Base-by-base conservation (phyloP, 2,329 filamentous ascomycete genomes). In the Tothia fuscella region DNA sequence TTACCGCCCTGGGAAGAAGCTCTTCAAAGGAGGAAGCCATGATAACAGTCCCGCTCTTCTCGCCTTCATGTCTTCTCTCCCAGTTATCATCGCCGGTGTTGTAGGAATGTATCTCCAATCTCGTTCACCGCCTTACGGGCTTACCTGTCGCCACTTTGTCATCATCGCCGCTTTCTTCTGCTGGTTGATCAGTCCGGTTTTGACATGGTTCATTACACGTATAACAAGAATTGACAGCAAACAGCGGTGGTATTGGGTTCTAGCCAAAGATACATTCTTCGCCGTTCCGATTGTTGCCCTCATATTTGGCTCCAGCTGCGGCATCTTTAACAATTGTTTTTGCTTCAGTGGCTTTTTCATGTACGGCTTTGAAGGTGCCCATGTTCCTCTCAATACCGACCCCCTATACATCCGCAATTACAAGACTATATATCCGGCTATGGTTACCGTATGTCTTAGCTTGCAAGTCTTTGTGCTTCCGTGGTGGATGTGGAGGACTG, bases 61-160 rank as follows among this genome's bases (percentile, higher is more conserved):
- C 26, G 9, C 14, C 14, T 9, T 29, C 26, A 29, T 29, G 9
- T 9, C 26, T 9, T 9, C 26, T 9, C 26, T 29, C 9, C 26
- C 26, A 29, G 9, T 29, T 9, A 14, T 29, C 26, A 9, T 47
- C 9, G 42, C 44, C 16, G n/a, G n/a, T n/a, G n/a, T n/a, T n/a
- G n/a, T n/a, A n/a, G n/a, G n/a, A n/a, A n/a, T n/a, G n/a, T n/a
- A n/a, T n/a, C n/a, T n/a, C n/a, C 42, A 47, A 5, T 14, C 40
- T 17, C 28, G 45, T 21, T 44, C 42, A n/a, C 46, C 48, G 9
- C 49, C 49, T 6, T 40, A 43, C 12, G 48, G 43, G 6, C 39
- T 52, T 35, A 53, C 49, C 31, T 52, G 51, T 42, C 50, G 50
- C 10, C 47, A 51, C 20, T 40, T 49, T 4, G 42, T 50, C 20